A percentile compares a stretch with the other conserved stretches of the same genome.
phyloP scores from a whole-genome alignment of 2,329 filamentous ascomycete genomes.

The Claviceps arundinis region DNA sequence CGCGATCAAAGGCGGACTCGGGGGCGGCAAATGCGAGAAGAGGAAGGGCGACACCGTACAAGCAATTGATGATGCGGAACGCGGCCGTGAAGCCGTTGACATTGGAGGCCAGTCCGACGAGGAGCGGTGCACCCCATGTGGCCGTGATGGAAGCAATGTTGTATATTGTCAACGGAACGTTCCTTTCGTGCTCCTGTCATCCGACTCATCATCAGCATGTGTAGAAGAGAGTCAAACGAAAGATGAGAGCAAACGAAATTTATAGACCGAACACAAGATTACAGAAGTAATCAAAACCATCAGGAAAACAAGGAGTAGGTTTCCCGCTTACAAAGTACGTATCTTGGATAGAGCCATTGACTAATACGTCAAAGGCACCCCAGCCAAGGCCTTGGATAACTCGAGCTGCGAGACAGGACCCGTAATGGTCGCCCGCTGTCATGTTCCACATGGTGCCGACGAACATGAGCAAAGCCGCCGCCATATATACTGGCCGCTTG shows the following conservation, averaged over 20 bases:
- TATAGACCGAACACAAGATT: no score
- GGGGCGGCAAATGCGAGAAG: slow-evolving; percentile 34
- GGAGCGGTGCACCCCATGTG: slow-evolving; percentile 40
- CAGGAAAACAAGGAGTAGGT: not conserved
- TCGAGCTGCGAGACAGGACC: slow-evolving; percentile 36
- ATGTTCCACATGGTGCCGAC: slow-evolving; percentile 38
- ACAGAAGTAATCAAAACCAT: not conserved
- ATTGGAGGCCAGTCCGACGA: slow-evolving; percentile 36
- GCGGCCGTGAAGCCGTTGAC: slow-evolving; percentile 30
- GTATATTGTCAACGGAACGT: slow-evolving; percentile 29
- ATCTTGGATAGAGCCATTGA: slow-evolving; percentile 40
- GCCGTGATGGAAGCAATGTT: slow-evolving; percentile 30
- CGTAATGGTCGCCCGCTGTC: slow-evolving; percentile 25
- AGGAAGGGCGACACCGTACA: slow-evolving; percentile 33
- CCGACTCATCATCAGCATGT: not conserved
- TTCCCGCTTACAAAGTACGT: slow-evolving; percentile 38
- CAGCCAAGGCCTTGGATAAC: slow-evolving; percentile 45
- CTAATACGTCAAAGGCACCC: slow-evolving; percentile 42
- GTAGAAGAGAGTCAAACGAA: not conserved
- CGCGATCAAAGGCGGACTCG: slow-evolving; percentile 39
- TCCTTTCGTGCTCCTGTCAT: slow-evolving; percentile 36
- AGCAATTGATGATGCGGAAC: slow-evolving; percentile 36
- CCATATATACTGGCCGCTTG: slow-evolving; percentile 40
- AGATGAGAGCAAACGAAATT: no score
- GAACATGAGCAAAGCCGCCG: slow-evolving; percentile 31